Percentiles rank a stretch among this genome's conserved stretches.
Evolutionary conservation across 2,329 filamentous ascomycete species (phyloP).

Genomic region (Beauveria rudraprayagi): DNA sequence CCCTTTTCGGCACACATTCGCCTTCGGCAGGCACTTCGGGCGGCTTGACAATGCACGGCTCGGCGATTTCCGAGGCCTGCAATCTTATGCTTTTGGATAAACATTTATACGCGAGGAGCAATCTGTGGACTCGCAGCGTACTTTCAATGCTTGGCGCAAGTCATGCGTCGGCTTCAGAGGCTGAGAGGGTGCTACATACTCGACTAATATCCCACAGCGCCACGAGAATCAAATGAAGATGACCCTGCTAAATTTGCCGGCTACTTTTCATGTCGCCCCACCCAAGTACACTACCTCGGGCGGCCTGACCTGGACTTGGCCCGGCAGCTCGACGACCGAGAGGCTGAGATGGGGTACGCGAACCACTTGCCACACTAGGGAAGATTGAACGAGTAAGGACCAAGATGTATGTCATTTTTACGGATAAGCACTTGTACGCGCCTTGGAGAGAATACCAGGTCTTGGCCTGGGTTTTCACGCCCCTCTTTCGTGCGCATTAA

Average conservation of each 20-base stretch:
- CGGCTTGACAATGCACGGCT: no score
- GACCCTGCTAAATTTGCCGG: background rate
- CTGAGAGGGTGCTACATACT: background rate
- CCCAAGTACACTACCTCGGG: background rate
- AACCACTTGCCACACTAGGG: background rate
- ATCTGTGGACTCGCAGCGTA: no score
- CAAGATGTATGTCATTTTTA: background rate
- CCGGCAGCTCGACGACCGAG: background rate
- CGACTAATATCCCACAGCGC: background rate
- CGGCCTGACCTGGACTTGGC: background rate
- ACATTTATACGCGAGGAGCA: no score
- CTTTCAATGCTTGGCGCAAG: background rate
- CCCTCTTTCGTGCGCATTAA: background rate
- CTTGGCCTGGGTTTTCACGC: background rate
- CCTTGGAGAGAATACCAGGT: background rate
- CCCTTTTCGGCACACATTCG: background rate
- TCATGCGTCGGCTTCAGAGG: background rate
- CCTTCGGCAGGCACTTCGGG: background rate
- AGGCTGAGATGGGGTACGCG: background rate
- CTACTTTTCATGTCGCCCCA: conserved; percentile 5
- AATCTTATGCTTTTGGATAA: no score
- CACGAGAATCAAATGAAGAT: background rate
- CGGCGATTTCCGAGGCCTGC: no score
- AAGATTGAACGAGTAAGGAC: background rate
- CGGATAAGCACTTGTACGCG: background rate